Base-by-base conservation (phyloP, 176 grass and related monocot genomes). In the Oryza officinalis region DNA sequence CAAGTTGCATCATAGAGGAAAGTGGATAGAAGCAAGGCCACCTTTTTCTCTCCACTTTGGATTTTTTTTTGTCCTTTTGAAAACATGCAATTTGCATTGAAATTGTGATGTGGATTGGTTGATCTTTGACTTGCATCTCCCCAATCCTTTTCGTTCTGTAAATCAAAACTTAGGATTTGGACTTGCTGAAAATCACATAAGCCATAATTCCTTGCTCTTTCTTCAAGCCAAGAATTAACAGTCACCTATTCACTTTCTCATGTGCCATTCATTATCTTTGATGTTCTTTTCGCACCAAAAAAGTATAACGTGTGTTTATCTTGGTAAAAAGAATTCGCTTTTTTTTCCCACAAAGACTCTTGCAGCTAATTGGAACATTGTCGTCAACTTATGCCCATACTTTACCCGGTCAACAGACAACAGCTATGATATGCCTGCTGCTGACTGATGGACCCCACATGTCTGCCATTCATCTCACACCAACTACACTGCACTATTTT, bases 121-220 rank as follows among this genome's bases (percentile, higher is more conserved):
- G 8, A 74, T 41, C 12, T 32, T 47, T 90, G 74, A 86, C 79
- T 81, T 68, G 28, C 10, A 65, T 8, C 14, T 2, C 57, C 43
- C 47, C 14, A 67, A 11, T 23, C 63, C 14, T 44, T 40, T 63
- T 32, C 49, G n/a, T 45, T 18, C 38, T 9, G 12, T 61, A 72
- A 77, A 61, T 20, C 46, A 78, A 50, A 63, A 69, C 50, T 23
- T 78, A 23, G 32, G 50, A 47, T 27, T 80, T 80, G 63, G 81
- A 85, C 82, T 50, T 66, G 26, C 33, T 22, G 3, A 84, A 84
- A 50, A 14, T 31, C 68, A 80, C 23, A 3, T 6, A 54, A 33
- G 45, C 65, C 43, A 67, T 64, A 63, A 63, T 20, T 57, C 23
- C 40, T 90, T 74, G 73, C 80, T 79, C 79, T 86, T 83, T 86